Percentiles rank a stretch among this genome's conserved stretches.
These are phyloP conservation scores for Alternaria infectoria DNA, from an alignment of 2,329 filamentous ascomycete species.

Conservation along the genomic window DNA sequence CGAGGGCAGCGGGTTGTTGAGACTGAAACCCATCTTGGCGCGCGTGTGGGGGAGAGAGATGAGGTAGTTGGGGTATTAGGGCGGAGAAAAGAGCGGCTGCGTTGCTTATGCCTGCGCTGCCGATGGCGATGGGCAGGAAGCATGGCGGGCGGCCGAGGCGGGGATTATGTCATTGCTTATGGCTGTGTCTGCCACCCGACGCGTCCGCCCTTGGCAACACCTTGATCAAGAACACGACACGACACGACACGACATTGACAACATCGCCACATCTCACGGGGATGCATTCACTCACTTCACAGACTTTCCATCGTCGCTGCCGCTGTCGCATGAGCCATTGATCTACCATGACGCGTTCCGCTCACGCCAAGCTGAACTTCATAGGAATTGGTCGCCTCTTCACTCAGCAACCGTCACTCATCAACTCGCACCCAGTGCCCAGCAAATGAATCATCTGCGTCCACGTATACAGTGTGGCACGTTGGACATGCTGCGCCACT, in stretches of 20 bases:
- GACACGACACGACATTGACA: not conserved
- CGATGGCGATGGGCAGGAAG: not conserved
- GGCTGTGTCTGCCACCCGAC: constrained; percentile 1
- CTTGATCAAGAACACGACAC: not conserved
- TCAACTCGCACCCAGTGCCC: not conserved
- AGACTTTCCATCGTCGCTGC: not conserved
- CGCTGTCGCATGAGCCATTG: not conserved
- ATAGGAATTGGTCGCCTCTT: too few species aligned
- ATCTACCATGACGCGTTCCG: not conserved
- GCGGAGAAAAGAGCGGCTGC: not conserved
- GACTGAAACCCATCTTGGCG: constrained; percentile 52
- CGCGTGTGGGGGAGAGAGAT: constrained; percentile 5
- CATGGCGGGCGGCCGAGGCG: constrained; percentile 1
- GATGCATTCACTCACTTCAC: too few species aligned
- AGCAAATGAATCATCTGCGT: not conserved
- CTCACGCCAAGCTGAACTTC: not conserved
- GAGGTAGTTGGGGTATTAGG: not conserved
- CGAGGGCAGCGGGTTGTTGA: constrained; percentile 62
- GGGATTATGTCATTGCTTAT: constrained; percentile 5
- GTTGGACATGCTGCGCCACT: not conserved
- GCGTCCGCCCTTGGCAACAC: not conserved
- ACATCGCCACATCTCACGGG: not conserved
- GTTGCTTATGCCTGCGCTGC: constrained; percentile 5
- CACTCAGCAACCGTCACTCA: not conserved
- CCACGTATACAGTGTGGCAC: not conserved